These are phyloP conservation scores for Globisporangium echinulatum DNA, from an alignment of 352 stramenopile genomes.

Conservation along the genomic window DNA sequence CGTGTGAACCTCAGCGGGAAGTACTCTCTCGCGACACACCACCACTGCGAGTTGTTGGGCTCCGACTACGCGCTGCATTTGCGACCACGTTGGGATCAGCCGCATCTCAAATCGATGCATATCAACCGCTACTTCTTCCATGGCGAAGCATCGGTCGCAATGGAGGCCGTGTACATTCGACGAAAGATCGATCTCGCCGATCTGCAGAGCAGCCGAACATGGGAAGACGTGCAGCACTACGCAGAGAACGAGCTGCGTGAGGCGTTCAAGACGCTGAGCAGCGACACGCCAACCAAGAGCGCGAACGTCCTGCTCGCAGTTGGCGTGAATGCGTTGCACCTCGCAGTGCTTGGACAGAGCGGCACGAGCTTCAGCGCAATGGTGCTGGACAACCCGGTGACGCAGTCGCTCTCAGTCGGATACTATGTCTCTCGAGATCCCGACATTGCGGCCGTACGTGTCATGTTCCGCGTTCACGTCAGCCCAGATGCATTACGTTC, in stretches of 20 bases:
- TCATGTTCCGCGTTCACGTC: constrained; percentile 12
- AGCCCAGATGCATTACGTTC: not conserved
- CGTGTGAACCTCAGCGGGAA: constrained; percentile 12
- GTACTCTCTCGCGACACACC: constrained; percentile 9
- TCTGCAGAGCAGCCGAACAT: constrained; percentile 5
- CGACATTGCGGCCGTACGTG: constrained; percentile 9
- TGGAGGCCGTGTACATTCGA: constrained; percentile 12
- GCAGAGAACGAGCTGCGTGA: constrained; percentile 8
- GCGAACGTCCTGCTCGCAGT: constrained; percentile 6
- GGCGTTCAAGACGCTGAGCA: constrained; percentile 7
- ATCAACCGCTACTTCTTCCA: constrained; percentile 12
- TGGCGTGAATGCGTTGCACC: constrained; percentile 11
- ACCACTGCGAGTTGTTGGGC: constrained; percentile 10
- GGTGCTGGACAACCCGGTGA: constrained; percentile 1
- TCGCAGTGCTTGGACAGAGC: not conserved
- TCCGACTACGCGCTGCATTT: constrained; percentile 12
- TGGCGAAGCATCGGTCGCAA: constrained; percentile 5
- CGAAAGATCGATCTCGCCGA: constrained; percentile 6
- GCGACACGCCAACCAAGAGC: not conserved
- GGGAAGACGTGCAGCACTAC: constrained; percentile 9
- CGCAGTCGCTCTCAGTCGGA: constrained; percentile 12
- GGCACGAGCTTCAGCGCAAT: constrained; percentile 7
- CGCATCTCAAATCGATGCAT: not conserved
- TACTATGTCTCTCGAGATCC: constrained; percentile 11
- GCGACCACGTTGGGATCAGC: constrained; percentile 12